Evolutionary conservation across 495 filamentous ascomycete species (phyloP).

Genomic region (Neohortaea acidophila): DNA sequence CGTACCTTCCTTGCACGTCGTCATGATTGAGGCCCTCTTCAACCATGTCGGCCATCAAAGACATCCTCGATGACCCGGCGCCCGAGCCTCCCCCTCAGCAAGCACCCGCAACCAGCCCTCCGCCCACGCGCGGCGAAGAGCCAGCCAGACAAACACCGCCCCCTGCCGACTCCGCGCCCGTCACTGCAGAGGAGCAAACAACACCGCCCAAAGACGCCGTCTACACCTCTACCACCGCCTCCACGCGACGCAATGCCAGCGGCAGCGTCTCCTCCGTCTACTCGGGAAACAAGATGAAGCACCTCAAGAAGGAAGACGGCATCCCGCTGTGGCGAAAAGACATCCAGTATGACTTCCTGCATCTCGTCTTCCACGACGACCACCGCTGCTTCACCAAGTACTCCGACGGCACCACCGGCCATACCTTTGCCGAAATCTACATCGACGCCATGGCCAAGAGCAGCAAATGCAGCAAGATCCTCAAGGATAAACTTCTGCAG

Average conservation of each 20-base stretch:
- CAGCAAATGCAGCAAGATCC: slow-evolving; percentile 96
- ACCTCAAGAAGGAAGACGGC: slow-evolving; percentile 95
- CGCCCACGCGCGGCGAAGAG: too few species aligned
- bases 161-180: too few species aligned
- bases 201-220: slow-evolving; percentile 31
- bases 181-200: too few species aligned
- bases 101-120: too few species aligned
- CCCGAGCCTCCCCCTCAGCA: too few species aligned
- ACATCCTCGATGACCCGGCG: too few species aligned
- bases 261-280: slow-evolving; percentile 53
- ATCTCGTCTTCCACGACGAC: slow-evolving; percentile 76
- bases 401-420: slow-evolving; percentile 52
- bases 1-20: too few species aligned
- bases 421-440: slow-evolving; percentile 91
- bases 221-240: slow-evolving; percentile 39
- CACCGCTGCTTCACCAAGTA: slow-evolving; percentile 74
- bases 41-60: too few species aligned
- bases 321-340: slow-evolving; percentile 93
- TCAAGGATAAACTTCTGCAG: slow-evolving; percentile 89
- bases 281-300: slow-evolving; percentile 83
- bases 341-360: slow-evolving; percentile 92
- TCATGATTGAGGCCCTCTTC: too few species aligned
- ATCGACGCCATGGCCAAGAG: slow-evolving; percentile 97
- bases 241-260: slow-evolving; percentile 50
- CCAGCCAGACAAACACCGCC: too few species aligned